phyloP scores from a whole-genome alignment of 2,329 filamentous ascomycete genomes.

The Lasiodiplodia theobromae region DNA sequence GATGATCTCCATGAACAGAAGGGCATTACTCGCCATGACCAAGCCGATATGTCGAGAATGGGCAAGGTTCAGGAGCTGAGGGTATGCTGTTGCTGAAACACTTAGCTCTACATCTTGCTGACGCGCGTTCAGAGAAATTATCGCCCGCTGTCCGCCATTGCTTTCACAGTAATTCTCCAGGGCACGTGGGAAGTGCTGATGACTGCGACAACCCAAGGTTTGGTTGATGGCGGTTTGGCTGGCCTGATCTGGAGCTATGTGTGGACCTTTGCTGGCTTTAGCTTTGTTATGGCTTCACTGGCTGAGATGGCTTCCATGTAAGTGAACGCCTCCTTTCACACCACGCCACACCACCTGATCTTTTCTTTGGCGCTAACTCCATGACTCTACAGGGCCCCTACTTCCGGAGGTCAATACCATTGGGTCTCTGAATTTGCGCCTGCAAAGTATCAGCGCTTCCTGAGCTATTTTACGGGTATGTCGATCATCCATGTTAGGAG shows the following conservation, averaged over 20 bases:
- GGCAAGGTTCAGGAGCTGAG: constrained; percentile 59
- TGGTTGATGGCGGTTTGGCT: constrained; percentile 30
- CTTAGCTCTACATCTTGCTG: not conserved
- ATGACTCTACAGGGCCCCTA: constrained; percentile 18
- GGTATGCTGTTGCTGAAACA: constrained; percentile 37
- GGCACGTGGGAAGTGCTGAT: constrained; percentile 63
- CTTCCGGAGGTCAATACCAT: constrained; percentile 31
- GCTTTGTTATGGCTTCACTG: constrained; percentile 32
- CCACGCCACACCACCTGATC: not conserved
- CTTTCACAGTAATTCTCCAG: constrained; percentile 60
- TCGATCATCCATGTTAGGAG: not conserved
- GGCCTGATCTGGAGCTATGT: constrained; percentile 40
- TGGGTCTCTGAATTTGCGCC: constrained; percentile 32
- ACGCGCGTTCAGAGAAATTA: constrained; percentile 53
- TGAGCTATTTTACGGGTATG: constrained; percentile 33
- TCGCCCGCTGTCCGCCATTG: constrained; percentile 58
- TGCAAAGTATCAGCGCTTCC: constrained; percentile 29
- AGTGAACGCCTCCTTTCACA: not conserved
- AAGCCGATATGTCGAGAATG: constrained; percentile 55
- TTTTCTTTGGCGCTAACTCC: not conserved
- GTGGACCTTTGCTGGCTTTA: constrained; percentile 45
- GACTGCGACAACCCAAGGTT: constrained; percentile 35
- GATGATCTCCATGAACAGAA: constrained; percentile 9
- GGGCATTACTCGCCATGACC: constrained; percentile 29
- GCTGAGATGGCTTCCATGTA: constrained; percentile 33